Evolutionary conservation across 2,329 filamentous ascomycete genomes (phyloP), one percentile per base, ranked within the genome.

Genomic region (Fusarium nelsonii): DNA sequence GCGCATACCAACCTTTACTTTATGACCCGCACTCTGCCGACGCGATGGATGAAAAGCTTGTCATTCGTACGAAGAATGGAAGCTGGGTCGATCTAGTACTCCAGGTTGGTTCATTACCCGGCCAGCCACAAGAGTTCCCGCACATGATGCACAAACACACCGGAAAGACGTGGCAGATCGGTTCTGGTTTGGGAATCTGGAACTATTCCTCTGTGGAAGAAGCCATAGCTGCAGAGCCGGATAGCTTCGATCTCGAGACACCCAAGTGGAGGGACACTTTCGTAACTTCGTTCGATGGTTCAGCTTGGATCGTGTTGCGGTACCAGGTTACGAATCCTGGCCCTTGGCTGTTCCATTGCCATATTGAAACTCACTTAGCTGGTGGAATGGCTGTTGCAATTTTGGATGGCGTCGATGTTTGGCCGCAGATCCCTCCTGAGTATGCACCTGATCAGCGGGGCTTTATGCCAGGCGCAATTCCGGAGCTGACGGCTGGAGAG

Each of bases 121-220:
- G 54, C 2, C 54, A 57, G 36, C 44, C 54, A 1, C 54, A 57
- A 18, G 44, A 57, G 4, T 57, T 50, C 4, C 54, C 44, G 4
- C 45, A 57, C 30, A 50, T 50, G 54, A 57, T 57, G 54, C 54
- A 57, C n/a, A 57, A 57, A 20, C 54, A 57, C 10, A 57, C 44
- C 0, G 54, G 54, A 15, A 50, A 57, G 16, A 57, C 54, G 3
- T 57, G 54, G 54, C 44, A 50, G 30, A 57, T 57, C 16, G 54
- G 54, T 4, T 50, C 54, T 6, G 44, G 54, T 2, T 1, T 57
- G 16, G 54, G 54, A 2, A 50, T 50, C 23, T 57, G 54, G 54
- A 57, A 57, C 15, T 57, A 50, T 8, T 57, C 54, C 4, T 57
- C 54, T 8, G 44, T 57, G 6, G 45, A 57, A 30, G 44, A 57